Percentiles rank a stretch among this genome's conserved stretches.
Conservation (phyloP, 257 asterid genomes). For the Leptodermis oblonga region DNA sequence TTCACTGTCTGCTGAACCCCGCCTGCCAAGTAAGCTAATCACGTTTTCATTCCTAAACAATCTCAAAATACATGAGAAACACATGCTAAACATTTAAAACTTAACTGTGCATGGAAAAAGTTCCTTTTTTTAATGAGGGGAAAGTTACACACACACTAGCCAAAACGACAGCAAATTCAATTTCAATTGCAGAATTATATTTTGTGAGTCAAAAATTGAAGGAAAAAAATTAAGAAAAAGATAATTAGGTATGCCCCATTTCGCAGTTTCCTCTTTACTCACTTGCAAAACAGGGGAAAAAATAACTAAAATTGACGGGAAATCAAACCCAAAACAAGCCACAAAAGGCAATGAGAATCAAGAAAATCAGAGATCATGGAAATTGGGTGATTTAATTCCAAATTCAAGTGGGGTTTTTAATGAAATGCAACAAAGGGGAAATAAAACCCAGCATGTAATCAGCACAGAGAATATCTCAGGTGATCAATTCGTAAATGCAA, state of each 20-base stretch:
- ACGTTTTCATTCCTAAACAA: neutral
- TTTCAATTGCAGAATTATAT: neutral
- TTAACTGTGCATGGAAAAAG: neutral
- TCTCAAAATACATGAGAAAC: neutral
- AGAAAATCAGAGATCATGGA: conserved; percentile 25
- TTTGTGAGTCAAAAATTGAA: neutral
- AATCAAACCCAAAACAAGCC: conserved; percentile 15
- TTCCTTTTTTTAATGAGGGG: neutral
- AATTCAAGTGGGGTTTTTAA: conserved; percentile 26
- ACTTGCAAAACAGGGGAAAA: conserved; percentile 16
- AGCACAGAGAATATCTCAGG: conserved; percentile 25
- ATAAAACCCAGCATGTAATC: conserved; percentile 30
- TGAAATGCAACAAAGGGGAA: conserved; percentile 20
- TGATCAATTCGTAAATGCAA: conserved; percentile 34
- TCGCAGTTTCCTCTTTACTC: conserved; percentile 17
- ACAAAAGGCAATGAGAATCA: conserved; percentile 10
- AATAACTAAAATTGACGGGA: conserved; percentile 6
- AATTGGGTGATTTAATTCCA: conserved; percentile 42
- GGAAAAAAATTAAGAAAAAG: too few species aligned
- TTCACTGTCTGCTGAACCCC: conserved; percentile 4
- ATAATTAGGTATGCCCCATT: neutral
- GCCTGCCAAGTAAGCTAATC: conserved; percentile 14
- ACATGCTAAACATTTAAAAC: conserved; percentile 13
- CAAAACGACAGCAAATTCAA: conserved; percentile 5
- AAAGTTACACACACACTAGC: neutral